phyloP scores from a whole-genome alignment of 257 asterid species.

The Fraxinus anomala region DNA sequence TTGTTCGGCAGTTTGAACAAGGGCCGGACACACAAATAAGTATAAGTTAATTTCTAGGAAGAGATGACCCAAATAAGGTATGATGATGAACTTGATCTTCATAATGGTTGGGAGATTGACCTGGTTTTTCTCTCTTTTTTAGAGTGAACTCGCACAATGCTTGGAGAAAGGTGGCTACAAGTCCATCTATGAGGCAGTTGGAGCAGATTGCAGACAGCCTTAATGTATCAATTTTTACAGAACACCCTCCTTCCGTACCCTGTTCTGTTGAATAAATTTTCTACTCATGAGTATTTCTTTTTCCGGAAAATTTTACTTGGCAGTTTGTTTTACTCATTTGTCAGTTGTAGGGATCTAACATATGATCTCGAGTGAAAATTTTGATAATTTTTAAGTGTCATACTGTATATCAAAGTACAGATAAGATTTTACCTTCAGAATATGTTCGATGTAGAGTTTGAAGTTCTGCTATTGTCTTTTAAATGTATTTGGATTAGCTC shows the following conservation, averaged over 20 bases:
- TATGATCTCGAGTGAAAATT: neutral
- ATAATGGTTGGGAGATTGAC: neutral
- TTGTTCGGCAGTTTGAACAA: neutral
- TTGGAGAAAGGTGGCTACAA: slow-evolving; percentile 85
- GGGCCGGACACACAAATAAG: neutral
- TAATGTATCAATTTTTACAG: neutral
- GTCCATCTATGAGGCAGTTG: slow-evolving; percentile 82
- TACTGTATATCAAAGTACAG: neutral
- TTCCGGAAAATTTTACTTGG: neutral
- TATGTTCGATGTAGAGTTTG: too few species aligned
- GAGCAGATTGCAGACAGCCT: slow-evolving; percentile 79
- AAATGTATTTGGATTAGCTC: too few species aligned
- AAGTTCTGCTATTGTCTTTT: too few species aligned
- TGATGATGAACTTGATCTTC: neutral
- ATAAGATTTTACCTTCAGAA: neutral
- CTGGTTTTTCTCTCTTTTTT: slow-evolving; percentile 4
- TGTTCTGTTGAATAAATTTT: neutral
- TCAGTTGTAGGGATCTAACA: neutral
- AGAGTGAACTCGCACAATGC: slow-evolving; percentile 85
- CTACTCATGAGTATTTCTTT: neutral
- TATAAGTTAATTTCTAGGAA: neutral
- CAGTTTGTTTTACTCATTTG: neutral
- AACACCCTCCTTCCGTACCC: neutral
- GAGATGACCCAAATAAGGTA: neutral
- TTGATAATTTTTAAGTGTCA: neutral